Evolutionary conservation across 1,284 basidiomycete genomes (phyloP).

Genomic region (Ganoderma resinaceum): DNA sequence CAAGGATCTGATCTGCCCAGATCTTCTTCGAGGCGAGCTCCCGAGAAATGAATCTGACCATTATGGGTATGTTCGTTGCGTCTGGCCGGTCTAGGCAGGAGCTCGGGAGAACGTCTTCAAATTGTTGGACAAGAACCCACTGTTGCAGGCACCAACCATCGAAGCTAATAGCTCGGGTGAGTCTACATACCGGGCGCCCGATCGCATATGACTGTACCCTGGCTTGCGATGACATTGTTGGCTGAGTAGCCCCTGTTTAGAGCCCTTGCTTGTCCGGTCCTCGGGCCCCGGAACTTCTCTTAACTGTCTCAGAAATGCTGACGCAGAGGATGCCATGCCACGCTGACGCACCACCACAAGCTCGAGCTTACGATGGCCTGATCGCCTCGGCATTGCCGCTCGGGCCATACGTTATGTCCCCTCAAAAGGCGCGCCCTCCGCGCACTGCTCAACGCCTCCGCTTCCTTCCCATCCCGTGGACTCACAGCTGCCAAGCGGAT

Average conservation of each 20-base stretch:
- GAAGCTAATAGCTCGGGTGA: neutral
- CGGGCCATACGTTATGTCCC: neutral
- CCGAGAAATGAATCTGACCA: neutral
- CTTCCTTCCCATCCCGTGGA: neutral
- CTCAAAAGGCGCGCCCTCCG: neutral
- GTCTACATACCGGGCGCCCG: neutral
- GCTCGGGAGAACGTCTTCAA: neutral
- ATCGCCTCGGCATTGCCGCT: constrained; percentile 14
- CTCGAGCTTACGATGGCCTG: constrained; percentile 12
- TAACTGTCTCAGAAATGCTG: constrained; percentile 1
- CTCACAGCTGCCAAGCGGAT: neutral
- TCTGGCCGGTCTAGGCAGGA: neutral
- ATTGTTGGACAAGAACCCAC: neutral
- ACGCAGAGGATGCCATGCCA: neutral
- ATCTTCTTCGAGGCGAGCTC: neutral
- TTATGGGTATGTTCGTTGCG: neutral
- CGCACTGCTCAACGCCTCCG: neutral
- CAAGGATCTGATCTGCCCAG: neutral
- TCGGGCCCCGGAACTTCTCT: neutral
- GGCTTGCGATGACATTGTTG: constrained; percentile 3
- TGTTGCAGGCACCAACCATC: neutral
- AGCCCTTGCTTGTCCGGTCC: neutral
- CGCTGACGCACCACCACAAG: neutral
- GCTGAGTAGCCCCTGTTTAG: neutral
- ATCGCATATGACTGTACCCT: neutral